These are phyloP conservation scores for Geosiphon pyriformis DNA, from an alignment of 192 early-diverging fungal species.

Conservation along the genomic window DNA sequence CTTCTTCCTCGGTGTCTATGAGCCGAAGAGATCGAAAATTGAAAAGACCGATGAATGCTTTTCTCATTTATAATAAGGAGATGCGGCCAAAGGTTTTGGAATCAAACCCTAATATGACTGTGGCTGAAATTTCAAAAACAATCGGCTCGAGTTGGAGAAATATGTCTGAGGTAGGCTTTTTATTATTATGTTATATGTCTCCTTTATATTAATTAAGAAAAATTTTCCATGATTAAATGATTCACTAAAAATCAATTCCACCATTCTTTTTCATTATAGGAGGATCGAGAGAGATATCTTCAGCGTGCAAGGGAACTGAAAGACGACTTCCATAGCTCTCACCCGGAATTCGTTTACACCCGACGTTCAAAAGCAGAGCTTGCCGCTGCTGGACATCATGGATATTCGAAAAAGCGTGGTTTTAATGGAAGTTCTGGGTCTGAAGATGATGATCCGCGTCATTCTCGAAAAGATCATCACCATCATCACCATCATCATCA, in stretches of 20 bases:
- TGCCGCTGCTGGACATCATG: slow-evolving; percentile 39
- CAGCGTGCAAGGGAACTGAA: slow-evolving; percentile 43
- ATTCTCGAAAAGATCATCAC: not conserved
- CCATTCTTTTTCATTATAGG: no score
- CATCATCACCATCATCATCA: slow-evolving; percentile 1
- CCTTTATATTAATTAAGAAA: no score
- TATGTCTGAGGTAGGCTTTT: slow-evolving; percentile 33
- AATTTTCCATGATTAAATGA: no score
- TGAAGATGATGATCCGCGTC: slow-evolving; percentile 1
- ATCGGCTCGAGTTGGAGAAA: slow-evolving; percentile 51
- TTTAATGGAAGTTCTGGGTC: not conserved
- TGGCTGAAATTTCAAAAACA: slow-evolving; percentile 51
- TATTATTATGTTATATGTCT: not conserved
- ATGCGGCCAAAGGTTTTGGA: slow-evolving; percentile 52
- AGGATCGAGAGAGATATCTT: slow-evolving; percentile 39
- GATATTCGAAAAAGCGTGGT: slow-evolving; percentile 28
- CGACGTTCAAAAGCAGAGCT: slow-evolving; percentile 56
- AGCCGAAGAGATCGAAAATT: slow-evolving; percentile 33
- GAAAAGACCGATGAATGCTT: slow-evolving; percentile 58
- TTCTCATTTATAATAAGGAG: slow-evolving; percentile 56
- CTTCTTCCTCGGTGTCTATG: slow-evolving; percentile 5
- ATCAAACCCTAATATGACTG: slow-evolving; percentile 50
- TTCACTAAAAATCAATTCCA: no score
- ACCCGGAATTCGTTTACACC: slow-evolving; percentile 54
- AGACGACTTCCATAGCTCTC: slow-evolving; percentile 41